Percentiles rank a stretch among this genome's conserved stretches.
Conservation (phyloP, 768 basidiomycete species). For the Auricularia cornea region DNA sequence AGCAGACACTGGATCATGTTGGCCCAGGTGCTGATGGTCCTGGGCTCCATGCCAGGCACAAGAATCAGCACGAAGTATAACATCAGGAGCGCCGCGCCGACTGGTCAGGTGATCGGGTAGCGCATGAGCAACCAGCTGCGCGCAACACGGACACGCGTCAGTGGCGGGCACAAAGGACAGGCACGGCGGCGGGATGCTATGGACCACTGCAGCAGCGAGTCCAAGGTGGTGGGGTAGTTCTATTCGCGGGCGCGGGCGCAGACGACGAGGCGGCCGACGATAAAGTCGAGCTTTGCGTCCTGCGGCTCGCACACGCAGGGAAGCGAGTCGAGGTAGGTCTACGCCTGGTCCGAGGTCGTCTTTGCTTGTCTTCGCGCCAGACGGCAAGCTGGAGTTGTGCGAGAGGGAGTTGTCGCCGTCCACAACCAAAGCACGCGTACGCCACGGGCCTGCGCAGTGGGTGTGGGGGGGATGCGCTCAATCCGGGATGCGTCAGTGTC, state of each 20-base stretch:
- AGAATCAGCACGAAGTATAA: conserved; percentile 73
- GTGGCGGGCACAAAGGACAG: not conserved
- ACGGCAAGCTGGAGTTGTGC: not conserved
- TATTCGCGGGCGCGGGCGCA: conserved; percentile 72
- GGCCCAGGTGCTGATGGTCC: conserved; percentile 64
- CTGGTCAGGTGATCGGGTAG: conserved; percentile 63
- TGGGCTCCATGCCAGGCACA: conserved; percentile 66
- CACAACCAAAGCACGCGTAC: conserved; percentile 11
- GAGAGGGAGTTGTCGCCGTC: conserved; percentile 35
- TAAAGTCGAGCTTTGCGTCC: conserved; percentile 53
- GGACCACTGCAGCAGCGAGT: conserved; percentile 71
- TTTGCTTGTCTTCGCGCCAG: not conserved
- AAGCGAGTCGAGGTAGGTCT: conserved; percentile 56
- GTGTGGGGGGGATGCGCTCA: conserved; percentile 14
- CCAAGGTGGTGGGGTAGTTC: conserved; percentile 67
- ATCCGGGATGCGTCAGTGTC: conserved; percentile 16
- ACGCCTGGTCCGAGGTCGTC: conserved; percentile 8
- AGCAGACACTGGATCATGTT: conserved; percentile 70
- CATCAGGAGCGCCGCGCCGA: conserved; percentile 61
- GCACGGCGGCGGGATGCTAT: conserved; percentile 10
- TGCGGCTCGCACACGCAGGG: conserved; percentile 68
- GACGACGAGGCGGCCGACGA: conserved; percentile 58
- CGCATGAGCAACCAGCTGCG: conserved; percentile 78
- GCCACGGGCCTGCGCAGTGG: not conserved
- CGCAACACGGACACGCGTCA: too few relatives aligned